A percentile compares a stretch with the other conserved stretches of the same genome.
Evolutionary conservation across 768 basidiomycete species (phyloP).

Genomic region (Holtermannia corniformis): DNA sequence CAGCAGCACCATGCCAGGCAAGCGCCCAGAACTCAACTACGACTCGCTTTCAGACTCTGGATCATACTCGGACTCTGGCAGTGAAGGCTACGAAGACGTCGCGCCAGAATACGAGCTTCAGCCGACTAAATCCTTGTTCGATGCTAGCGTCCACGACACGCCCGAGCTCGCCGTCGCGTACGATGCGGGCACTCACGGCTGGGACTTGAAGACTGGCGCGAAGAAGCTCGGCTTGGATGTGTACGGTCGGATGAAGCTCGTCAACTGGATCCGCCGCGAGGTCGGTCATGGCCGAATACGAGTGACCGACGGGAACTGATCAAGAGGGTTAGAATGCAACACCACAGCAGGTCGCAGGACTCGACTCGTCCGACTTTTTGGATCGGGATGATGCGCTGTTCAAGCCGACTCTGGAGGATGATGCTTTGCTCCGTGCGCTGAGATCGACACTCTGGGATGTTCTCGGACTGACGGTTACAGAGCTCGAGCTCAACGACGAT

Average conservation of each 20-base stretch:
- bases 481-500: slow-evolving; percentile 56
- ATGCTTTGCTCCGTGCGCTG: slow-evolving; percentile 74
- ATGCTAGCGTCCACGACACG: slow-evolving; percentile 17
- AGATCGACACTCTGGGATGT: neutral
- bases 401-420: slow-evolving; percentile 70
- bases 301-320: slow-evolving; percentile 7
- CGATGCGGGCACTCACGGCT: slow-evolving; percentile 18
- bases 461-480: slow-evolving; percentile 44
- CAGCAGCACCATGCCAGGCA: neutral
- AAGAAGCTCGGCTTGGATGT: slow-evolving; percentile 51
- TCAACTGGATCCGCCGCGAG: slow-evolving; percentile 69
- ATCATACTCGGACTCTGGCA: neutral
- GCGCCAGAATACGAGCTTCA: neutral
- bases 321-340: slow-evolving; percentile 48
- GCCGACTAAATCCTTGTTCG: slow-evolving; percentile 26
- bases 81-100: neutral
- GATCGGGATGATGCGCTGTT: slow-evolving; percentile 71
- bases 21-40: neutral
- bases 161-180: slow-evolving; percentile 26
- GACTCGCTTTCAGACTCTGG: neutral
- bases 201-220: slow-evolving; percentile 13
- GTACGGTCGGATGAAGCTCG: slow-evolving; percentile 65
- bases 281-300: slow-evolving; percentile 15
- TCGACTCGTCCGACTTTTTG: slow-evolving; percentile 55
- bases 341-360: slow-evolving; percentile 44